Base-by-base conservation (phyloP, 768 basidiomycete species). In the Trametes meyenii region DNA sequence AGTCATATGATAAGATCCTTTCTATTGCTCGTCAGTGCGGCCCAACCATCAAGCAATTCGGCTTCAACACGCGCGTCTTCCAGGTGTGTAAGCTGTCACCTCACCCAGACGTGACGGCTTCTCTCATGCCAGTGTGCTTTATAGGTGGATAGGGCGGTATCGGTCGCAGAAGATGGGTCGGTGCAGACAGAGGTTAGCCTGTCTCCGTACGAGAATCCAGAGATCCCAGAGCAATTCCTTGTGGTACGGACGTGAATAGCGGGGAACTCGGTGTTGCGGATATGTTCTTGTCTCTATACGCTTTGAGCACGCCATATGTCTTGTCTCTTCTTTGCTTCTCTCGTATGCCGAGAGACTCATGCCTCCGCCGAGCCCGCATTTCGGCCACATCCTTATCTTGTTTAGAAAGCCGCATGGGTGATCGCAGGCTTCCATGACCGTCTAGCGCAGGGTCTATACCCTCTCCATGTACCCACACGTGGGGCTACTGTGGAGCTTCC, bases 151-250 rank as follows among this genome's bases (percentile, higher is more conserved):
- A 76, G 82, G 40, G 66, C 64, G 16, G 74, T 83, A 12, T 51
- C 67, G 2, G 61, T 71, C 10, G 72, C 75, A 16, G 77, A 77
- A 26, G 70, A 77, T 36, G 83, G 83, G 1, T 71, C 70, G 50
- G 73, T 79, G 40, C 67, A 66, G 14, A 69, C 73, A 21, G 73
- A 75, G 54, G 77, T 76, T 10, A 73, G 60, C 1, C 73, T 89
- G 8, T 75, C 72, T 1, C 77, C 80, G 0, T 89, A 87, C 63
- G 87, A 89, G 65, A 82, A 76, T 59, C 84, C 83, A 8, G 87
- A 85, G 60, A 75, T 92, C 19, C 89, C 89, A 19, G 89, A 92
- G 64, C 83, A 83, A 52, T 90, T 92, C 66, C 78, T 88, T 50
- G 88, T 90, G 36, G 80, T 89, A 16, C 77, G 85, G 50, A 82